phyloP scores from a whole-genome alignment of 495 filamentous ascomycete species.

The Talaromyces nanjingensis region DNA sequence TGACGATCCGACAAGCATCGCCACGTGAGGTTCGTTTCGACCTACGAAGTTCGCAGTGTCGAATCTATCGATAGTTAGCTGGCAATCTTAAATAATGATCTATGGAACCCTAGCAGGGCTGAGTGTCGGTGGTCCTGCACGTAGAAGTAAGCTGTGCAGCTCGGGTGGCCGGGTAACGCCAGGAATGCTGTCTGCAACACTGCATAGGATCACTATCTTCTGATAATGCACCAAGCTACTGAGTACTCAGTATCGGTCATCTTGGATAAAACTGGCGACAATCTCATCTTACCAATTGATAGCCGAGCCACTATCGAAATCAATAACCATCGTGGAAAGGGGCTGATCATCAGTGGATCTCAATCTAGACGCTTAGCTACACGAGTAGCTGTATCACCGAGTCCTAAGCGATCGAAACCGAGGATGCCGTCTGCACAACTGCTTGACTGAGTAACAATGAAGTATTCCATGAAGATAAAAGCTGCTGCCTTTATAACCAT shows the following conservation, averaged over 20 bases:
- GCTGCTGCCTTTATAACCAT: neutral
- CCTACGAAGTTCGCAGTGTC: neutral
- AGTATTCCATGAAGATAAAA: neutral
- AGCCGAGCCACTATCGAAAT: neutral
- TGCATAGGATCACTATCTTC: no score
- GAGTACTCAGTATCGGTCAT: neutral
- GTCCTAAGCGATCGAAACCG: neutral
- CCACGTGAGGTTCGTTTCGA: neutral
- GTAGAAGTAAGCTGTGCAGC: neutral
- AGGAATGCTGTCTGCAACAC: neutral
- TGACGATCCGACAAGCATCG: neutral
- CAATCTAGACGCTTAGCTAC: neutral
- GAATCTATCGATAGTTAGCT: neutral
- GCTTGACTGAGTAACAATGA: neutral
- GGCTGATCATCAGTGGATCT: neutral
- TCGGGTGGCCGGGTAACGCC: neutral
- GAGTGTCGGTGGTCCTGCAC: neutral
- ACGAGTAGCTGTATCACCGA: neutral
- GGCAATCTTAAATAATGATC: neutral
- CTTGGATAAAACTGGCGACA: neutral
- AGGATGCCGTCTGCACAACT: neutral
- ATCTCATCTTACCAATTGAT: neutral
- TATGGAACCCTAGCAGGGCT: neutral
- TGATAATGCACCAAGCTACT: neutral
- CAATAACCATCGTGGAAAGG: neutral